Conservation (phyloP, 1,284 basidiomycete species). For the Psilocybe mexicana region DNA sequence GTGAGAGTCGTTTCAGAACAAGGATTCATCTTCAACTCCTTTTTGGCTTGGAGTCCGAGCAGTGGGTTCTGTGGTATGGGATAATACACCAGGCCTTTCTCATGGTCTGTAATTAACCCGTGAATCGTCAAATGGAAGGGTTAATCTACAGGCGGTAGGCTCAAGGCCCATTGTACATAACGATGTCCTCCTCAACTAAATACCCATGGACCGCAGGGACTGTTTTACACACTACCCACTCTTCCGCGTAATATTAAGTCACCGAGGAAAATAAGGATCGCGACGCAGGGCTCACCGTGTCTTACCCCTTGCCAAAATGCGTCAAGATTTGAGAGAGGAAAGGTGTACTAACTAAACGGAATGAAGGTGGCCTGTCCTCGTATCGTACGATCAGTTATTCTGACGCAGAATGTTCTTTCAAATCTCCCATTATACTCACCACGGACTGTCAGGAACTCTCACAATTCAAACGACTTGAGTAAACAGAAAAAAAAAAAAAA, state of each 20-base stretch:
- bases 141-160: background rate
- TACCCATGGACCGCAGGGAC: background rate
- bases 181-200: too few relatives aligned
- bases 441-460: background rate
- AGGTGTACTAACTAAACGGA: too few relatives aligned
- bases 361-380: too few relatives aligned
- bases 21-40: background rate
- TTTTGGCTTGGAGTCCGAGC: background rate
- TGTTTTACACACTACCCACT: background rate
- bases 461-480: background rate
- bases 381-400: too few relatives aligned
- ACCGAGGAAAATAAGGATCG: background rate
- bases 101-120: background rate
- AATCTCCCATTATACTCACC: background rate
- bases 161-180: too few relatives aligned
- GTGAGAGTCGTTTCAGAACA: background rate
- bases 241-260: background rate
- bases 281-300: background rate
- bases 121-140: background rate
- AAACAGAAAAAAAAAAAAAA: too few relatives aligned
- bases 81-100: background rate
- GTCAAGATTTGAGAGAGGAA: too few relatives aligned
- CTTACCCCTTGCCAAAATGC: background rate
- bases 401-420: background rate
- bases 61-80: background rate